These are phyloP conservation scores for Diaporthe ilicicola DNA, from an alignment of 2,329 filamentous ascomycete species.

Conservation along the genomic window DNA sequence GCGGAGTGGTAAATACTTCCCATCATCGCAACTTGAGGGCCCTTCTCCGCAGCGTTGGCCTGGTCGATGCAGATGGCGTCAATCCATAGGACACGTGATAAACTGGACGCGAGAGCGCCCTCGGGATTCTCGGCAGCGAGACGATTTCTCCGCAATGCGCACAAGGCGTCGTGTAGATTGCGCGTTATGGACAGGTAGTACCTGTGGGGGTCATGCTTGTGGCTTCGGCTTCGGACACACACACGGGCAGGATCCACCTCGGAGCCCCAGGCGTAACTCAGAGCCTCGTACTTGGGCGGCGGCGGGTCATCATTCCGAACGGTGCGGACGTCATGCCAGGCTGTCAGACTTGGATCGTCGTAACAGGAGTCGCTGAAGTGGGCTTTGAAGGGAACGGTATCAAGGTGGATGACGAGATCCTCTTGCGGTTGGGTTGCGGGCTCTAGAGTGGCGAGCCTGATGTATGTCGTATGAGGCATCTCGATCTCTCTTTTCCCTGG, in stretches of 20 bases:
- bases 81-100: slow-evolving; percentile 13
- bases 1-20: slow-evolving; percentile 8
- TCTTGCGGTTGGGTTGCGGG: neutral
- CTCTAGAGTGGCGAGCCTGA: slow-evolving; percentile 7
- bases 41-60: slow-evolving; percentile 6
- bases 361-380: neutral
- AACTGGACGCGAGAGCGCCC: neutral
- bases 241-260: neutral
- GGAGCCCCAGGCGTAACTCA: slow-evolving; percentile 9
- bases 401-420: neutral
- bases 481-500: neutral
- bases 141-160: neutral
- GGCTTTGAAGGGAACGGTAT: neutral
- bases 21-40: slow-evolving; percentile 24
- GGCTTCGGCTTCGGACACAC: neutral
- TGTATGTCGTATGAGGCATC: neutral
- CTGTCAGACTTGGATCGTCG: neutral
- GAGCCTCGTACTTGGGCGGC: neutral
- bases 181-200: neutral
- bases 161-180: neutral
- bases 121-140: neutral
- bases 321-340: neutral
- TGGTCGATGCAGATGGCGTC: slow-evolving; percentile 29
- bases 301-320: neutral
- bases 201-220: neutral